Conservation (phyloP, 306 rosid species). For the Arachis hypogaea region DNA sequence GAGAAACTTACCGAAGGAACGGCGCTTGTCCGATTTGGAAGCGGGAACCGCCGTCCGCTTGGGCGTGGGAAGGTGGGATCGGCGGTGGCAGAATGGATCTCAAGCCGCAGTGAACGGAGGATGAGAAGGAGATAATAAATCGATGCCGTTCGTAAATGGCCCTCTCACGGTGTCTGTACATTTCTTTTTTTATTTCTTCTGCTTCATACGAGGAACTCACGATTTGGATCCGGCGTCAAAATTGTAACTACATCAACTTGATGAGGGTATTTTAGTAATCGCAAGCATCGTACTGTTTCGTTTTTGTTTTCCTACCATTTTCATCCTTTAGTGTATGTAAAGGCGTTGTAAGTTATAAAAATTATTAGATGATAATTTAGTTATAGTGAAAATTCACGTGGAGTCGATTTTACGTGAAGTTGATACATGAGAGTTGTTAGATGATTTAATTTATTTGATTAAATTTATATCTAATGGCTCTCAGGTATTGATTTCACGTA, state of each 20-base stretch:
- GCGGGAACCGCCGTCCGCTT: slow-evolving; percentile 18
- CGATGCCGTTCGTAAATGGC: slow-evolving; percentile 46
- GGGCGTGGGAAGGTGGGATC: slow-evolving; percentile 46
- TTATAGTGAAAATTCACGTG: too few species aligned
- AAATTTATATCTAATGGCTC: too few species aligned
- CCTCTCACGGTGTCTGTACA: slow-evolving; percentile 13
- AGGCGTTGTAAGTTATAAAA: too few species aligned
- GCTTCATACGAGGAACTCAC: slow-evolving; percentile 6
- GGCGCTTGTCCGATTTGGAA: slow-evolving; percentile 14
- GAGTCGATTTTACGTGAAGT: too few species aligned
- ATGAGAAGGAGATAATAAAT: slow-evolving; percentile 29
- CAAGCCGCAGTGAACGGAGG: slow-evolving; percentile 28
- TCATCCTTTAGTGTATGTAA: too few species aligned
- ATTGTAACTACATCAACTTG: neutral
- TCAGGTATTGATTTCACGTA: too few species aligned
- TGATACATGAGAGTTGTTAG: too few species aligned
- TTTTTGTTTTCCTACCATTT: too few species aligned
- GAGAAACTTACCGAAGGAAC: slow-evolving; percentile 16
- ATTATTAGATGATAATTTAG: too few species aligned
- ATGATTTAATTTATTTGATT: too few species aligned
- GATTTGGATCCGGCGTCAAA: slow-evolving; percentile 36
- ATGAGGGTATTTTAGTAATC: slow-evolving; percentile 37
- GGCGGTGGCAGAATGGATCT: slow-evolving; percentile 50
- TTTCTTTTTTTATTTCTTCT: neutral
- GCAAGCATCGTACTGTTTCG: neutral